Base-by-base conservation (phyloP, 352 stramenopile genomes). In the Pythium coloratum region DNA sequence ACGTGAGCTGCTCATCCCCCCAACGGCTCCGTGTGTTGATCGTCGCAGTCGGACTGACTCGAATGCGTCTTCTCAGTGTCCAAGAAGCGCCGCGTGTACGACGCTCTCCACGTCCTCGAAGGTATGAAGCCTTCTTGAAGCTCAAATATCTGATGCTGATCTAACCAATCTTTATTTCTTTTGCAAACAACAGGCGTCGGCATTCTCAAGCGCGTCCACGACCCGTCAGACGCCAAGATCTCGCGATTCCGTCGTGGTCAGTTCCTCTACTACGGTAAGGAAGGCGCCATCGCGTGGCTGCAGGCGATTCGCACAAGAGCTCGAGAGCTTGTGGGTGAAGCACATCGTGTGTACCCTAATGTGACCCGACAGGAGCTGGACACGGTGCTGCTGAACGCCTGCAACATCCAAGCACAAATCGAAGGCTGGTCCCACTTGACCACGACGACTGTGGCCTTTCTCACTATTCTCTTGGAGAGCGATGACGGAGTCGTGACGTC, bases 81-180 rank as follows among this genome's bases (percentile, higher is more conserved):
- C 36, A 72, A 81, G 40, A 93, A 93, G 57, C 77, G 84, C 55
- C 71, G 84, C 5, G 85, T 90, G 9, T 93, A 93, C 58, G 84
- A 93, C 58, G 84, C 91, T 10, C 67, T 93, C 24, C 83, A 93
- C 50, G 84, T 93, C 3, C 62, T 93, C 16, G 84, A 93, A 90
- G 84, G 84, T 90, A 69, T 51, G 42, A 44, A 5, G 12, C 12
- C 7, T 12, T 44, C 12, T 12, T 10, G 33, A 12, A 12, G 33
- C 36, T 44, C 12, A 12, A 12, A 16, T 18, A 4, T 44, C 36
- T 12, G 12, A 44, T 44, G 36, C 36, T 16, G 8, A 24, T 24
- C 20, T 24, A 24, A 24, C 20, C 20, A 24, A 24, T 24, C 20
- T 24, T 24, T 24, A 24, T 24, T 24, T 24, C 20, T 12, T 14